Evolutionary conservation across 2,329 filamentous ascomycete species (phyloP).

Genomic region (Phyllosticta paracitricarpa): DNA sequence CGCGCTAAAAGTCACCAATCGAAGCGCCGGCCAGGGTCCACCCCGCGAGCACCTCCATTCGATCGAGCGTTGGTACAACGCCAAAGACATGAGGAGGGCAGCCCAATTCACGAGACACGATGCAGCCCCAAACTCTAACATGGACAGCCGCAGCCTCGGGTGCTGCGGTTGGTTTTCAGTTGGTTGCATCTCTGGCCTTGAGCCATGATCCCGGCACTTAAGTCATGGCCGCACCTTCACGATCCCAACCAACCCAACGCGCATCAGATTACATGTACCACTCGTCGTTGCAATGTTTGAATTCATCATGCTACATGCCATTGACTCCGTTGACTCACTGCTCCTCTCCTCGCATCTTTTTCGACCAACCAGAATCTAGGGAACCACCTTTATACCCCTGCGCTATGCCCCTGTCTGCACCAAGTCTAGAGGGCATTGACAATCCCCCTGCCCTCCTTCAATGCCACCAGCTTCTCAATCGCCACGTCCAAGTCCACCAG

Average conservation of each 20-base stretch:
- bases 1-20: background rate
- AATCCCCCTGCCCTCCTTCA: conserved; percentile 35
- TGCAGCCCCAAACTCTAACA: background rate
- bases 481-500: conserved; percentile 51
- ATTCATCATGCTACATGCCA: background rate
- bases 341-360: background rate
- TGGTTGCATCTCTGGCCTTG: background rate
- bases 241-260: background rate
- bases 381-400: background rate
- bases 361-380: background rate
- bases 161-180: background rate
- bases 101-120: background rate
- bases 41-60: background rate
- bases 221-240: background rate
- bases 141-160: background rate
- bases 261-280: background rate
- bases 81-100: background rate
- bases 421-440: conserved; percentile 20
- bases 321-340: background rate
- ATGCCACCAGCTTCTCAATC: conserved; percentile 40
- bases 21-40: background rate
- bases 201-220: background rate
- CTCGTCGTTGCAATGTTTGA: background rate
- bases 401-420: background rate
- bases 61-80: background rate